These are phyloP conservation scores for Fagopyrum esculentum DNA, from an alignment of 148 eudicot genomes.

Conservation along the genomic window DNA sequence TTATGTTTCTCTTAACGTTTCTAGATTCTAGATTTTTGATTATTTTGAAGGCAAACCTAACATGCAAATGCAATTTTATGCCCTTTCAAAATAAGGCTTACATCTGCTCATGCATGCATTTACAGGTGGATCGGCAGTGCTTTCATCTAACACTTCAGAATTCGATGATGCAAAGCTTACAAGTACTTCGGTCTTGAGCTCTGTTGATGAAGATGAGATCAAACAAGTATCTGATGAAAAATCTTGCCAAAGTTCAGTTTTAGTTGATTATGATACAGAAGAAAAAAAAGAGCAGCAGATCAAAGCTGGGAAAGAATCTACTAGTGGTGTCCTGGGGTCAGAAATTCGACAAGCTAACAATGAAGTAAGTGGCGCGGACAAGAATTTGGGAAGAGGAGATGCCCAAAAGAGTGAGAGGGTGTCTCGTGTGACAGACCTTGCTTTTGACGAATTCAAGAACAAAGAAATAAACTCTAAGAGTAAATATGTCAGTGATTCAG, in stretches of 20 bases:
- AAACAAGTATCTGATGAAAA: slow-evolving; percentile 21
- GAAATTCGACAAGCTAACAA: slow-evolving; percentile 17
- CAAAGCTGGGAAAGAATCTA: slow-evolving; percentile 13
- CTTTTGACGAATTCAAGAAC: slow-evolving; percentile 84
- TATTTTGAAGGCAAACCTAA: neutral
- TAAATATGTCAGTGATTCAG: slow-evolving; percentile 38
- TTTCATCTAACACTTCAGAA: slow-evolving; percentile 16
- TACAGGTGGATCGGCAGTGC: slow-evolving; percentile 3
- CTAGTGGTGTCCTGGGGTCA: slow-evolving; percentile 8
- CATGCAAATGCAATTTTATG: neutral
- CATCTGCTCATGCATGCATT: neutral
- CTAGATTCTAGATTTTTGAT: neutral
- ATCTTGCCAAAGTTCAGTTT: slow-evolving; percentile 22
- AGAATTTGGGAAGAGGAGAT: slow-evolving; percentile 23
- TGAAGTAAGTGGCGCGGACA: slow-evolving; percentile 15
- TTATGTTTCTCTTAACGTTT: neutral
- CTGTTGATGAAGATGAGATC: neutral
- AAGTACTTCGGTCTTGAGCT: neutral
- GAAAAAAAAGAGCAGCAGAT: slow-evolving; percentile 11
- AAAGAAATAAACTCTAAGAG: slow-evolving; percentile 62
- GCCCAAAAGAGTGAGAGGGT: slow-evolving; percentile 38
- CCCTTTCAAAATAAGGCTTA: slow-evolving; percentile 18
- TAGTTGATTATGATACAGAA: slow-evolving; percentile 17
- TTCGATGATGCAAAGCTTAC: slow-evolving; percentile 45
- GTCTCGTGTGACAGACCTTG: slow-evolving; percentile 47